Percentiles rank a stretch among this genome's conserved stretches.
Conservation (phyloP, 2,329 filamentous ascomycete genomes). For the Alternaria arborescens region DNA sequence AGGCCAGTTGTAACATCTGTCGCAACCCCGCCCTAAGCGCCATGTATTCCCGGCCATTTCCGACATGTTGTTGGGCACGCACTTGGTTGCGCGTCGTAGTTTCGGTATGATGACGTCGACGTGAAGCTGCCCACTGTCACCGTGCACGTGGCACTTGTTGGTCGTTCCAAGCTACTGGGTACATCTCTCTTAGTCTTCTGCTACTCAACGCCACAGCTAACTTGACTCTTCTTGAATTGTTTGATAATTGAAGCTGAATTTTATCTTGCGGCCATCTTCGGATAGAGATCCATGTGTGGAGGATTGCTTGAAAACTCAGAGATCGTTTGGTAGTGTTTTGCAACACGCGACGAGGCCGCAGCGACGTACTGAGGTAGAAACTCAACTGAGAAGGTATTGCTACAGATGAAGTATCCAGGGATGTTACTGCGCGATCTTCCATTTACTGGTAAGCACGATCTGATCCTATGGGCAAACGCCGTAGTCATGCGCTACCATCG, state of each 20-base stretch:
- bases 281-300: not conserved
- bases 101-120: slow-evolving; percentile 8
- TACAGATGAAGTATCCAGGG: not conserved
- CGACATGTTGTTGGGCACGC: not conserved
- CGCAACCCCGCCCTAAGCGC: not conserved
- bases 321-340: not conserved
- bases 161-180: not conserved
- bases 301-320: not conserved
- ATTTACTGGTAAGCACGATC: not conserved
- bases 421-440: too few species aligned
- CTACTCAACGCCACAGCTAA: not conserved
- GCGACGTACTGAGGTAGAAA: not conserved
- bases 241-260: not conserved
- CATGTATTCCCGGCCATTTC: not conserved
- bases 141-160: not conserved
- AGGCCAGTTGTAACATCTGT: not conserved
- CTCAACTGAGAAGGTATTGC: not conserved
- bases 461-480: not conserved
- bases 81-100: slow-evolving; percentile 4
- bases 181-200: not conserved
- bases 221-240: not conserved
- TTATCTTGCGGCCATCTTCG: too few species aligned
- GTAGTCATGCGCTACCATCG: not conserved
- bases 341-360: not conserved
- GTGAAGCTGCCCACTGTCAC: not conserved